These are phyloP conservation scores for Angomonas deanei DNA, from an alignment of 208 protist species.

Conservation along the genomic window DNA sequence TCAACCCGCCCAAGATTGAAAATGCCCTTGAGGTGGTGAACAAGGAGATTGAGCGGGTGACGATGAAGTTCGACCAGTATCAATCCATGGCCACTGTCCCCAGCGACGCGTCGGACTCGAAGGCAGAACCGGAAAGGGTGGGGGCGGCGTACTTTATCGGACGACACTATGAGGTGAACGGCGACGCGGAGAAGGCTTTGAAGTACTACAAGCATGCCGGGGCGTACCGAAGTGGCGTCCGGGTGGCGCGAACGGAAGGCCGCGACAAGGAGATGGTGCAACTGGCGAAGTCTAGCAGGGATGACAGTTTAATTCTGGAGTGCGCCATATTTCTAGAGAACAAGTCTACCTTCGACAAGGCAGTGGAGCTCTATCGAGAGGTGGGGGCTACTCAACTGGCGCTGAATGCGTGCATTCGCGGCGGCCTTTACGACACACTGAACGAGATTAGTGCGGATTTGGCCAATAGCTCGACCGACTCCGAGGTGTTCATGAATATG, in stretches of 20 bases:
- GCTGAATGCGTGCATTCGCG: slow-evolving; percentile 90
- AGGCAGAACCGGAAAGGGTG: slow-evolving; percentile 44
- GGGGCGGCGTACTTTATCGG: slow-evolving; percentile 93
- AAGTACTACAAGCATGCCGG: slow-evolving; percentile 86
- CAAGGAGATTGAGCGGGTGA: slow-evolving; percentile 51
- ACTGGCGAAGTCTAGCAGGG: slow-evolving; percentile 71
- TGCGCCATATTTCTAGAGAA: slow-evolving; percentile 86
- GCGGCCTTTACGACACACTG: slow-evolving; percentile 89
- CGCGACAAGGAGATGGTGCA: slow-evolving; percentile 64
- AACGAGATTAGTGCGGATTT: slow-evolving; percentile 91
- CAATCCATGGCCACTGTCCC: slow-evolving; percentile 30
- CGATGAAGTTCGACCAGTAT: slow-evolving; percentile 42
- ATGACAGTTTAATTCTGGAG: slow-evolving; percentile 83
- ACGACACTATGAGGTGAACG: slow-evolving; percentile 78
- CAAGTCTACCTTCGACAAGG: slow-evolving; percentile 83
- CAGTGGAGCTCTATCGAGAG: slow-evolving; percentile 93
- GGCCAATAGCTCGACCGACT: slow-evolving; percentile 61
- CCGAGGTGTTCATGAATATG: slow-evolving; percentile 89
- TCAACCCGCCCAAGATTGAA: slow-evolving; percentile 72
- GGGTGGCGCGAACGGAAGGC: slow-evolving; percentile 72
- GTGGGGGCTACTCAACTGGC: slow-evolving; percentile 88
- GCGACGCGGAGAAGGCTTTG: slow-evolving; percentile 63
- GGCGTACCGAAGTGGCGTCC: slow-evolving; percentile 87
- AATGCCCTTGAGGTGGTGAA: slow-evolving; percentile 81
- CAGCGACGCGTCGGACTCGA: slow-evolving; percentile 5